phyloP scores from a whole-genome alignment of 2,329 filamentous ascomycete species.

The Trichoderma gracile region DNA sequence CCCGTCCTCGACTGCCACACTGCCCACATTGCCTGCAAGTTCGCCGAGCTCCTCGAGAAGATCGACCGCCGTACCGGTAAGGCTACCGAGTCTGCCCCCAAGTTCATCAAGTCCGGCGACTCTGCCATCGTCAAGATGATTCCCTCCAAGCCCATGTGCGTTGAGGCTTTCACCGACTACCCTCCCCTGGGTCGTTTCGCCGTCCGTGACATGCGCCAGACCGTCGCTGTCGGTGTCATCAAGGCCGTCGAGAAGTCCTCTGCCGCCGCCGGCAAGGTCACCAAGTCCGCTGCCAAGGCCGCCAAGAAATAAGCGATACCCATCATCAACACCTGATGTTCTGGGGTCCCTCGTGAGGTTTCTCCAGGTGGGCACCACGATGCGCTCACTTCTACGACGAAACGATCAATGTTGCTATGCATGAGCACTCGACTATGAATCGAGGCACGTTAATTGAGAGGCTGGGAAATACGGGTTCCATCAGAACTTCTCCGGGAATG shows the following conservation, averaged over 20 bases:
- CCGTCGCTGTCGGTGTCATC: slow-evolving; percentile 92
- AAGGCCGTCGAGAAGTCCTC: slow-evolving; percentile 75
- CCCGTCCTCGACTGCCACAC: slow-evolving; percentile 99
- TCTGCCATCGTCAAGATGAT: slow-evolving; percentile 99
- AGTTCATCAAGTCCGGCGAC: slow-evolving; percentile 99
- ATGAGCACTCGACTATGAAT: slow-evolving; percentile 47
- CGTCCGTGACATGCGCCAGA: slow-evolving; percentile 97
- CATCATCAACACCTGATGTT: slow-evolving; percentile 31
- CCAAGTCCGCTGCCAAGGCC: slow-evolving; percentile 73
- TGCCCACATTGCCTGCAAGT: slow-evolving; percentile 99
- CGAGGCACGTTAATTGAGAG: slow-evolving; percentile 48
- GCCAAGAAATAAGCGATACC: slow-evolving; percentile 65
- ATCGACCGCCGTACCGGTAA: slow-evolving; percentile 99
- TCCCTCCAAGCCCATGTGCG: slow-evolving; percentile 99
- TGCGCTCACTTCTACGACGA: slow-evolving; percentile 50
- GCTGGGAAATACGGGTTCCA: slow-evolving; percentile 42
- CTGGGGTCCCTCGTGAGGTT: slow-evolving; percentile 31
- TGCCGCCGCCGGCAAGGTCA: slow-evolving; percentile 62
- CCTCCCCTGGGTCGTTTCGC: slow-evolving; percentile 99
- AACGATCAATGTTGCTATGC: slow-evolving; percentile 47
- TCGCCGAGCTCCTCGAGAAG: slow-evolving; percentile 98
- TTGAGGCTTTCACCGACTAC: slow-evolving; percentile 99
- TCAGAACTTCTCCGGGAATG: slow-evolving; percentile 49
- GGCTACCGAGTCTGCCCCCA: slow-evolving; percentile 85
- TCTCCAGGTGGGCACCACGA: slow-evolving; percentile 32